Evolutionary conservation across 2,329 filamentous ascomycete species (phyloP).

Genomic region (Fusarium sp.): DNA sequence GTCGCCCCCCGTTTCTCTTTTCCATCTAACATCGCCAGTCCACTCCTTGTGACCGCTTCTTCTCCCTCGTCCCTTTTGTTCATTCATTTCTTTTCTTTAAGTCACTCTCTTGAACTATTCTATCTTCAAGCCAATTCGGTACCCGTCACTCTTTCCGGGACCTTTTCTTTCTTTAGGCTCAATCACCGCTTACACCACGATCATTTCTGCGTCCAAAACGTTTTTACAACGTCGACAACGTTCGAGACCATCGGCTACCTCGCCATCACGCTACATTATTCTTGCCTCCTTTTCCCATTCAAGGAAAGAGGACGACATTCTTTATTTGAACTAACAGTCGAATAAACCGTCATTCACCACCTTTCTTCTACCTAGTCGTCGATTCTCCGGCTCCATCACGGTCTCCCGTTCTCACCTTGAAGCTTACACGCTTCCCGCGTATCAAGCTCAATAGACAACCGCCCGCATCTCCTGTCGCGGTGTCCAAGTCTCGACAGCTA

Average conservation of each 20-base stretch:
- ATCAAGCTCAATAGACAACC: conserved; percentile 34
- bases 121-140: conserved; percentile 52
- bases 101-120: conserved; percentile 61
- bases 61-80: conserved; percentile 51
- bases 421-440: conserved; percentile 26
- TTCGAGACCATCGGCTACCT: conserved; percentile 38
- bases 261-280: conserved; percentile 37
- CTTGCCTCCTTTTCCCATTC: conserved; percentile 30
- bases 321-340: conserved; percentile 39
- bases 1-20: conserved; percentile 52
- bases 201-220: conserved; percentile 31
- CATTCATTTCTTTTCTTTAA: conserved; percentile 61
- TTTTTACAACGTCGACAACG: conserved; percentile 34
- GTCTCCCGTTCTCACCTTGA: conserved; percentile 23
- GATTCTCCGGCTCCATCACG: conserved; percentile 16
- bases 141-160: conserved; percentile 65
- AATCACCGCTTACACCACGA: conserved; percentile 44
- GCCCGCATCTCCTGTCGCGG: conserved; percentile 20
- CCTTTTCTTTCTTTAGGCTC: conserved; percentile 58
- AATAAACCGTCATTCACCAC: conserved; percentile 38
- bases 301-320: conserved; percentile 50
- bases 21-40: conserved; percentile 50
- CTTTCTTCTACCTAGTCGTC: conserved; percentile 36
- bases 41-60: conserved; percentile 54
- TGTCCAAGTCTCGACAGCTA: conserved; percentile 27